Evolutionary conservation across 108 stramenopile genomes (phyloP).

Genomic region (Nitzschia putrida): DNA sequence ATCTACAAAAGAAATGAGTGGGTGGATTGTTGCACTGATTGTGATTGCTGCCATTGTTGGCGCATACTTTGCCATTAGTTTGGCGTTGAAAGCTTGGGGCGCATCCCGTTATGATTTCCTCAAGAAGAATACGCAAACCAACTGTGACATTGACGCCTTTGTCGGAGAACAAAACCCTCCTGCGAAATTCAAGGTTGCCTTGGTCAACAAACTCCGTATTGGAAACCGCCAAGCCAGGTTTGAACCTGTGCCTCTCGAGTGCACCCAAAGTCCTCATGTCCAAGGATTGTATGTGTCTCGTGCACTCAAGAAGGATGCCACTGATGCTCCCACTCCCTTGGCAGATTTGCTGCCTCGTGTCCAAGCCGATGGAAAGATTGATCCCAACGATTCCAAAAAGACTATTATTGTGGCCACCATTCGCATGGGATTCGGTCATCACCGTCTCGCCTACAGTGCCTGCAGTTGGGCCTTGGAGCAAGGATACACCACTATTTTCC

Average conservation of each 20-base stretch:
- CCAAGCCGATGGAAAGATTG: slow-evolving; percentile 10
- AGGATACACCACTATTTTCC: slow-evolving; percentile 69
- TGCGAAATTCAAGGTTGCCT: slow-evolving; percentile 41
- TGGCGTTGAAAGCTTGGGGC: slow-evolving; percentile 14
- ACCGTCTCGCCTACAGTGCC: slow-evolving; percentile 89
- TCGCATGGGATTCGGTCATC: slow-evolving; percentile 95
- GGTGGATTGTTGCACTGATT: too few species aligned
- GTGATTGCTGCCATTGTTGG: neutral
- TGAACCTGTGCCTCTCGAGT: slow-evolving; percentile 40
- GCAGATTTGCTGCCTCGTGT: slow-evolving; percentile 19
- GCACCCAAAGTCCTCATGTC: slow-evolving; percentile 36
- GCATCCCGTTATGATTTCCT: slow-evolving; percentile 1
- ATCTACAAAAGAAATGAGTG: too few species aligned
- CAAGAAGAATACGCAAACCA: neutral
- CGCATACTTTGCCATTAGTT: neutral
- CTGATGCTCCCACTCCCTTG: slow-evolving; percentile 11
- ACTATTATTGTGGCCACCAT: slow-evolving; percentile 88
- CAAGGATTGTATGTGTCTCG: slow-evolving; percentile 47
- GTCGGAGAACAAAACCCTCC: slow-evolving; percentile 37
- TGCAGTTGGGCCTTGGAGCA: slow-evolving; percentile 75
- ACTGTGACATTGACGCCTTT: slow-evolving; percentile 52
- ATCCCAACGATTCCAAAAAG: slow-evolving; percentile 32
- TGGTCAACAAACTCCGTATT: slow-evolving; percentile 38
- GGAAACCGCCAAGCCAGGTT: slow-evolving; percentile 31
- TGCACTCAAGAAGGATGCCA: slow-evolving; percentile 14